Evolutionary conservation across 1,284 basidiomycete genomes (phyloP), one percentile per base, ranked within the genome.

Genomic region (Tylopilus sp.): DNA sequence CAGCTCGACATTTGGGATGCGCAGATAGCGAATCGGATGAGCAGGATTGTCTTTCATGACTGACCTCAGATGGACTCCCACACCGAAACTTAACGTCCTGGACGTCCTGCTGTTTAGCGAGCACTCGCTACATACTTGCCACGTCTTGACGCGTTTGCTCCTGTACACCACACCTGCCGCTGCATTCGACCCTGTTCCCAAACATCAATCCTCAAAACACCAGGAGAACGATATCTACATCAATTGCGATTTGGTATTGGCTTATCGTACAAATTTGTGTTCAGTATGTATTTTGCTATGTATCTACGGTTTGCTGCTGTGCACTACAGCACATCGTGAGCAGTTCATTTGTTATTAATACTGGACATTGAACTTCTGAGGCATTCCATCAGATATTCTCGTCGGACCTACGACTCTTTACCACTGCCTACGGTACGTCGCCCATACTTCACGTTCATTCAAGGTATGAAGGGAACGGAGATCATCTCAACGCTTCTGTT

Each of bases 11-110:
- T 52, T 41, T 57, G 17, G 45, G 54, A 36, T 47, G 57, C 31
- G 43, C 54, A 7, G 66, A 66, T 29, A 68, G 61, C 41, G 70
- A 69, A 37, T 63, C 64, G 3, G 69, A 71, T 35, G 69, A 71
- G 25, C 36, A 73, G 37, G 71, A 71, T 39, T 72, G 66, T 46
- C 57, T 71, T 43, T 61, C 68, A 22, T 43, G 25, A 13, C 10
- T 19, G 31, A 24, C n/a, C 17, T 11, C 15, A 7, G n/a, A 11
- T 19, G n/a, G 31, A 24, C 19, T 13, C 7, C n/a, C n/a, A n/a
- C n/a, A n/a, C n/a, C n/a, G n/a, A n/a, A 20, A 35, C 26, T 42
- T 22, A n/a, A n/a, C 7, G 10, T 22, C 24, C 14, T 24, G 25
- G 39, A 37, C 20, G 5, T 20, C 31, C 17, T 20, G 22, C 36